Conservation (phyloP, 768 basidiomycete species). For the Russula sp. region DNA sequence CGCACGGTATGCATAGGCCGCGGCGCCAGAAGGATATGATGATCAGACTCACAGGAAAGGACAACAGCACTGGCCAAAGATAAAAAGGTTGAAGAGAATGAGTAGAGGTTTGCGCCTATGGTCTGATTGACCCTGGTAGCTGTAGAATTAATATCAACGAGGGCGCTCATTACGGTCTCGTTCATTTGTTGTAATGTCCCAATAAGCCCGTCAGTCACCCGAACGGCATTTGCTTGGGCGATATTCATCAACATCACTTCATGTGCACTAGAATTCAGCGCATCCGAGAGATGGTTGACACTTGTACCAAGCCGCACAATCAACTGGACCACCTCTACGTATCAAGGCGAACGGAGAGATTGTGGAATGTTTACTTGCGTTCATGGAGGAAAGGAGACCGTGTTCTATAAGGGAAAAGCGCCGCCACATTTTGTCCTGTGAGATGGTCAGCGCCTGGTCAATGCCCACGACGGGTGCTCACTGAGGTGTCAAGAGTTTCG, state of each 20-base stretch:
- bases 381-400: constrained; percentile 15
- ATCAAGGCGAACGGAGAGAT: neutral
- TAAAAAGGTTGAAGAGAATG: constrained; percentile 6
- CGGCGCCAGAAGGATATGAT: neutral
- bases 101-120: constrained; percentile 6
- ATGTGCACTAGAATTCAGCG: constrained; percentile 18
- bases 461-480: neutral
- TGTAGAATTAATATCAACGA: constrained; percentile 20
- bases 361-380: constrained; percentile 11
- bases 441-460: neutral
- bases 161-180: constrained; percentile 18
- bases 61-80: constrained; percentile 6
- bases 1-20: neutral
- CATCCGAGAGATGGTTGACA: constrained; percentile 3
- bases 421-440: constrained; percentile 19
- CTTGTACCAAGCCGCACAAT: constrained; percentile 11
- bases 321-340: constrained; percentile 8
- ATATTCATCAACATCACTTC: constrained; percentile 14
- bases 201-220: constrained; percentile 20
- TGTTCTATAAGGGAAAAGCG: constrained; percentile 16
- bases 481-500: constrained; percentile 9
- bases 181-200: constrained; percentile 21
- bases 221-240: constrained; percentile 20
- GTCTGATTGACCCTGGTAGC: constrained; percentile 20
- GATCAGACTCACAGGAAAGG: constrained; percentile 12